A percentile compares a stretch with the other conserved stretches of the same genome.
Evolutionary conservation across 2,329 filamentous ascomycete genomes (phyloP).

Genomic region (Helotiales sp.): DNA sequence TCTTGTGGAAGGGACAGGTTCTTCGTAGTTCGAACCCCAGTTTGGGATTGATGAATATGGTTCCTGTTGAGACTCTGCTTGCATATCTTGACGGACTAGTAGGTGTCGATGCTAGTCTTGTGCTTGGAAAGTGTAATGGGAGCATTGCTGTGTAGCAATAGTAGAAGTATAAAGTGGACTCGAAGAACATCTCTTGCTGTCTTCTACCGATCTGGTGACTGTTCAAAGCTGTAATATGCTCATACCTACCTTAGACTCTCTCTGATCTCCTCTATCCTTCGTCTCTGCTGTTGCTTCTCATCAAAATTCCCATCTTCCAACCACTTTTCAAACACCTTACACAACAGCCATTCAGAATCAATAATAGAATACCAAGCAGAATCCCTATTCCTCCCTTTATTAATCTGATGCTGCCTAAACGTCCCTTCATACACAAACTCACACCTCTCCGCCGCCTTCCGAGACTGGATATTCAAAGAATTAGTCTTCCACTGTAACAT

Average conservation of each 20-base stretch:
- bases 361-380: conserved; percentile 60
- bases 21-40: conserved; percentile 67
- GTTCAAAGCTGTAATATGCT: no score
- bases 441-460: conserved; percentile 52
- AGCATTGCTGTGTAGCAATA: conserved; percentile 3
- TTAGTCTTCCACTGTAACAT: conserved; percentile 65
- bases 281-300: conserved; percentile 23
- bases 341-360: conserved; percentile 54
- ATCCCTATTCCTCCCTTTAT: conserved; percentile 54
- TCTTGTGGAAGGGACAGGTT: conserved; percentile 70
- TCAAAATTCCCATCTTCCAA: conserved; percentile 56
- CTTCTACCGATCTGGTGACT: no score
- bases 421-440: conserved; percentile 59
- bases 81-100: conserved; percentile 72
- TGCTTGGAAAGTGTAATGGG: conserved; percentile 40
- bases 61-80: conserved; percentile 64
- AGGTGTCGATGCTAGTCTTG: conserved; percentile 49
- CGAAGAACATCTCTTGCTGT: no score
- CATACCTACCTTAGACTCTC: conserved; percentile 12
- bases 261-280: conserved; percentile 10
- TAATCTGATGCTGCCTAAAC: conserved; percentile 59
- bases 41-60: conserved; percentile 70
- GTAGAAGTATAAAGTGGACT: no score
- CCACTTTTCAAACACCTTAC: conserved; percentile 54
- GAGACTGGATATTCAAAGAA: conserved; percentile 51